These are phyloP conservation scores for Heliamphora pulchella DNA, from an alignment of 179 eudicot genomes.

Conservation along the genomic window DNA sequence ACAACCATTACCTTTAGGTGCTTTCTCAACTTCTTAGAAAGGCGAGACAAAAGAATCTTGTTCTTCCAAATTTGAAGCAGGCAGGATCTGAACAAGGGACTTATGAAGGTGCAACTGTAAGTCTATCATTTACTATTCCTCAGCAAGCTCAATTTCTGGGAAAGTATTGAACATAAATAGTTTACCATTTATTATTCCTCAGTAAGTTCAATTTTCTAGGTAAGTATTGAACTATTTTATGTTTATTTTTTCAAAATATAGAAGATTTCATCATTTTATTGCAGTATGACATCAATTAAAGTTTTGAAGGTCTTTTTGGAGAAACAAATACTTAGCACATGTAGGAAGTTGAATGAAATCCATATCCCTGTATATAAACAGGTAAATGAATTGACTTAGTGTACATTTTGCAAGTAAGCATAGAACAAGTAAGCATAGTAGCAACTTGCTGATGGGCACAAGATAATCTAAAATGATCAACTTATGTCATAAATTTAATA, in stretches of 20 bases:
- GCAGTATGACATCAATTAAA: background rate
- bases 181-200: constrained; percentile 11
- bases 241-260: background rate
- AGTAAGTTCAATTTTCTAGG: background rate
- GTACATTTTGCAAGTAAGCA: background rate
- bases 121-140: constrained; percentile 22
- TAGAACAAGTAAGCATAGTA: background rate
- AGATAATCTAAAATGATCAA: background rate
- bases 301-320: background rate
- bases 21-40: constrained; percentile 96
- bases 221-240: background rate
- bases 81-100: constrained; percentile 97
- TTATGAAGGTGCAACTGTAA: constrained; percentile 99
- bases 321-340: background rate
- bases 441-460: constrained; percentile 1
- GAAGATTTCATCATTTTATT: background rate
- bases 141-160: background rate
- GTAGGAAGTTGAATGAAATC: constrained; percentile 5
- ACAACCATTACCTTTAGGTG: constrained; percentile 44
- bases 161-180: constrained; percentile 21
- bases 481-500: background rate
- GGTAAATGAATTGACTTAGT: background rate
- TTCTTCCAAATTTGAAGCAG: constrained; percentile 78
- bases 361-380: background rate
- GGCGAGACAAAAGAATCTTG: constrained; percentile 84